A percentile compares a stretch with the other conserved stretches of the same genome.
Evolutionary conservation across 148 eudicot species (phyloP).

Genomic region (Cornus suecica): DNA sequence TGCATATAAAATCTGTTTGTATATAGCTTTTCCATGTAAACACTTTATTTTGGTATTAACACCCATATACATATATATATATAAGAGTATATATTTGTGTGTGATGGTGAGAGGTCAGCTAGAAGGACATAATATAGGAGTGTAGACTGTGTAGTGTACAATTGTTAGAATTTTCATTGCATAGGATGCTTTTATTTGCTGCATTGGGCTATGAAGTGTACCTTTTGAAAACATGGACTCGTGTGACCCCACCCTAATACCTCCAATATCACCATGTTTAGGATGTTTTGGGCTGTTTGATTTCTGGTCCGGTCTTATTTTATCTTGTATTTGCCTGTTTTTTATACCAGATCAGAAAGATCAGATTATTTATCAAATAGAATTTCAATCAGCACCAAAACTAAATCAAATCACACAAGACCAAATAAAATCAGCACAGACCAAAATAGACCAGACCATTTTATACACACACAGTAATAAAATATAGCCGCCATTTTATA

Average conservation of each 20-base stretch:
- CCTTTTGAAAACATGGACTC: conserved; percentile 5
- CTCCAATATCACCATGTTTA: too few relatives aligned
- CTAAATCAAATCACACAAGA: too few relatives aligned
- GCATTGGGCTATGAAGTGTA: background rate
- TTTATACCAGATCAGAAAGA: too few relatives aligned
- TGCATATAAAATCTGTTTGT: background rate
- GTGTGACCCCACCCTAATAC: conserved; percentile 1
- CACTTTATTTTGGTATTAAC: too few relatives aligned
- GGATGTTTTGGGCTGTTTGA: too few relatives aligned
- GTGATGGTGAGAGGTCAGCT: background rate
- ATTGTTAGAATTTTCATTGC: background rate
- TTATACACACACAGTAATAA: too few relatives aligned
- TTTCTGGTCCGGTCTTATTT: background rate
- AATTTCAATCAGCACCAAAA: too few relatives aligned
- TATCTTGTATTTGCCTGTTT: background rate
- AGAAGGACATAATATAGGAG: background rate
- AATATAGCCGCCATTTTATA: too few relatives aligned
- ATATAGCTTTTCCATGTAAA: background rate
- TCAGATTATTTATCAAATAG: too few relatives aligned
- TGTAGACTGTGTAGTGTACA: background rate
- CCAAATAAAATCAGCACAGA: too few relatives aligned
- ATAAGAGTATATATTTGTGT: background rate
- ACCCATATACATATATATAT: background rate
- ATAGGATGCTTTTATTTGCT: background rate
- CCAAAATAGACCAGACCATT: too few relatives aligned